Evolutionary conservation across 1,139 yeast genomes (phyloP).

Genomic region (Geotrichum cucujoidarum): DNA sequence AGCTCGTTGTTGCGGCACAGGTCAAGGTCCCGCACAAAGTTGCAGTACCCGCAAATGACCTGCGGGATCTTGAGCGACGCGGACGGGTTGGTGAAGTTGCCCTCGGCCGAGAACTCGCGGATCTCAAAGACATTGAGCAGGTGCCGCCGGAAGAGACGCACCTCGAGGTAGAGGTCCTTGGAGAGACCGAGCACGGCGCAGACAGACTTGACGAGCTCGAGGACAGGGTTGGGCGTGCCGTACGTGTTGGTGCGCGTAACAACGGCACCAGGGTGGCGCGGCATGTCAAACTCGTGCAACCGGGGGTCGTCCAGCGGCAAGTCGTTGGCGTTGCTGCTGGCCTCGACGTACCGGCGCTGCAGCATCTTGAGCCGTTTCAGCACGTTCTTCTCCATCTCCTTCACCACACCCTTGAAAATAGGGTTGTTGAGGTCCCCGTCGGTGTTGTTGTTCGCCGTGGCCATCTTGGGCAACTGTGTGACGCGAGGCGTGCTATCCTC

Average conservation of each 20-base stretch:
- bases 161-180: constrained; percentile 60
- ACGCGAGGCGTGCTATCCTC: constrained; percentile 14
- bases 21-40: constrained; percentile 69
- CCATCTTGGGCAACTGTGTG: constrained; percentile 18
- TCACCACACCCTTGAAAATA: constrained; percentile 35
- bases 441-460: constrained; percentile 12
- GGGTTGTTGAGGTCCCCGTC: constrained; percentile 23
- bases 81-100: constrained; percentile 73
- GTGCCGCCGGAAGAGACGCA: constrained; percentile 68
- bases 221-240: constrained; percentile 56
- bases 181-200: constrained; percentile 72
- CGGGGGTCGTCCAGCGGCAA: constrained; percentile 69
- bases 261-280: constrained; percentile 9
- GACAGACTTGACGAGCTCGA: constrained; percentile 72
- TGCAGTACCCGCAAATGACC: constrained; percentile 76
- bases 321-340: constrained; percentile 62
- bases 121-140: constrained; percentile 68
- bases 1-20: constrained; percentile 57
- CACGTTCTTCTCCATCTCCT: constrained; percentile 57
- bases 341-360: constrained; percentile 64
- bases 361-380: constrained; percentile 62
- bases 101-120: constrained; percentile 76
- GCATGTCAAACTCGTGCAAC: constrained; percentile 14
- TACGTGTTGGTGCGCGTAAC: constrained; percentile 28
- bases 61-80: constrained; percentile 61